Evolutionary conservation across 768 basidiomycete genomes (phyloP).

Genomic region (Hemileccinum impolitum): DNA sequence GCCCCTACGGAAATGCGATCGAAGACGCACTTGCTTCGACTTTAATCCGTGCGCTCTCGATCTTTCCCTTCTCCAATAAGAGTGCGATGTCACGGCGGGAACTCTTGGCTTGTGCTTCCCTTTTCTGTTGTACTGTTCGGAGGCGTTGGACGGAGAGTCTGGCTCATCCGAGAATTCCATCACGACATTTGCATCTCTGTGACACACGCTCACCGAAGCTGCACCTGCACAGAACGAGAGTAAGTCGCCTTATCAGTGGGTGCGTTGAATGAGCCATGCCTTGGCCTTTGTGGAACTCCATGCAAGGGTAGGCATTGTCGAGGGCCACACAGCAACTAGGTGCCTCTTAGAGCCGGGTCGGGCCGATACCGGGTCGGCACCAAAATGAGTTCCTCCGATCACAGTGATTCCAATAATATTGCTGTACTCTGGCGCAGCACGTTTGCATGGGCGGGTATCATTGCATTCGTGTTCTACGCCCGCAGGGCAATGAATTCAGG

Average conservation of each 20-base stretch:
- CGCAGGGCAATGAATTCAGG: too few relatives aligned
- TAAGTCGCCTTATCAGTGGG: constrained; percentile 5
- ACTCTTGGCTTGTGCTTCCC: constrained; percentile 74
- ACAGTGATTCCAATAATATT: background rate
- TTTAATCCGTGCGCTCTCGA: constrained; percentile 83
- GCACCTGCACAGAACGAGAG: constrained; percentile 34
- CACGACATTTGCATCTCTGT: background rate
- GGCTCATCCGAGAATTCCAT: constrained; percentile 7
- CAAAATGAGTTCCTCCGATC: background rate
- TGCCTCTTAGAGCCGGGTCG: constrained; percentile 2
- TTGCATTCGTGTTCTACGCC: background rate
- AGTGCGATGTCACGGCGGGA: constrained; percentile 78
- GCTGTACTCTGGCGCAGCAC: background rate
- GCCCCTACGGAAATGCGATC: constrained; percentile 2
- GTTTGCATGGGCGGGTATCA: background rate
- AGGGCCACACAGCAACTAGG: background rate
- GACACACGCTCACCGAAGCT: constrained; percentile 39
- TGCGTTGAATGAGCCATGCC: constrained; percentile 28
- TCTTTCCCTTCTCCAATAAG: constrained; percentile 72
- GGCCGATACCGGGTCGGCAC: constrained; percentile 6
- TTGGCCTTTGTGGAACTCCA: constrained; percentile 67
- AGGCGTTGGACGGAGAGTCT: constrained; percentile 85
- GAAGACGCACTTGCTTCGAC: constrained; percentile 70
- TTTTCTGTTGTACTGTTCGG: constrained; percentile 88
- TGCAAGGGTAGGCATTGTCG: constrained; percentile 29